Conservation (phyloP, 2,329 filamentous ascomycete species). For the Exophiala bonariae region DNA sequence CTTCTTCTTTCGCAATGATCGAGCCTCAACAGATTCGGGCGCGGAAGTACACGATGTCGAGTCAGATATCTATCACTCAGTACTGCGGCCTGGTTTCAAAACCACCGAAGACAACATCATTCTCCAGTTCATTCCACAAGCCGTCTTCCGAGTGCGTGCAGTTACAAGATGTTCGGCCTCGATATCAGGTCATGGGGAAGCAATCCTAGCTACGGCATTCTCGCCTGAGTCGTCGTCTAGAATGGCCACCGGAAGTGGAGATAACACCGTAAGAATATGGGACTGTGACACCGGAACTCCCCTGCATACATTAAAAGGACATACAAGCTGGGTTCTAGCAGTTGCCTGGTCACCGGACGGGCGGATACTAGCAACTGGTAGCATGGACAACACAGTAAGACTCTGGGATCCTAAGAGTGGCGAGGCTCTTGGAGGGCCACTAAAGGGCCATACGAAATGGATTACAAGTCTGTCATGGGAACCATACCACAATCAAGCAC, state of each 20-base stretch:
- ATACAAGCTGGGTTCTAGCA: conserved; percentile 85
- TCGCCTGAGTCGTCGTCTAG: conserved; percentile 74
- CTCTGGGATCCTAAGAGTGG: conserved; percentile 83
- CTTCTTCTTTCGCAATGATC: conserved; percentile 57
- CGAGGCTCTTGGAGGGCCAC: conserved; percentile 65
- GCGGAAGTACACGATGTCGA: conserved; percentile 46
- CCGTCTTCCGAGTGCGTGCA: conserved; percentile 88
- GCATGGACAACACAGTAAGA: conserved; percentile 89
- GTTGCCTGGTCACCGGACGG: conserved; percentile 87
- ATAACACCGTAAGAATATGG: conserved; percentile 89
- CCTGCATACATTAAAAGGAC: conserved; percentile 79
- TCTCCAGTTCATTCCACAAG: conserved; percentile 74
- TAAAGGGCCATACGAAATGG: conserved; percentile 88
- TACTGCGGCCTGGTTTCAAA: conserved; percentile 52
- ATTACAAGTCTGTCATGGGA: conserved; percentile 89
- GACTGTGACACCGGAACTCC: conserved; percentile 93
- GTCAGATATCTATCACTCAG: conserved; percentile 50
- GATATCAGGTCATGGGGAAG: conserved; percentile 87
- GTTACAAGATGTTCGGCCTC: conserved; percentile 86
- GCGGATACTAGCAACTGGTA: conserved; percentile 77
- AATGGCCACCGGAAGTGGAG: conserved; percentile 85
- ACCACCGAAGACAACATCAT: conserved; percentile 63
- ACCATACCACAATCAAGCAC: conserved; percentile 79
- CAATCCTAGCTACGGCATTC: conserved; percentile 84
- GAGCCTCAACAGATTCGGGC: conserved; percentile 30